A percentile compares a stretch with the other conserved stretches of the same genome.
Evolutionary conservation across 2,329 filamentous ascomycete genomes (phyloP).

Genomic region (Aspergillus brasiliensis): DNA sequence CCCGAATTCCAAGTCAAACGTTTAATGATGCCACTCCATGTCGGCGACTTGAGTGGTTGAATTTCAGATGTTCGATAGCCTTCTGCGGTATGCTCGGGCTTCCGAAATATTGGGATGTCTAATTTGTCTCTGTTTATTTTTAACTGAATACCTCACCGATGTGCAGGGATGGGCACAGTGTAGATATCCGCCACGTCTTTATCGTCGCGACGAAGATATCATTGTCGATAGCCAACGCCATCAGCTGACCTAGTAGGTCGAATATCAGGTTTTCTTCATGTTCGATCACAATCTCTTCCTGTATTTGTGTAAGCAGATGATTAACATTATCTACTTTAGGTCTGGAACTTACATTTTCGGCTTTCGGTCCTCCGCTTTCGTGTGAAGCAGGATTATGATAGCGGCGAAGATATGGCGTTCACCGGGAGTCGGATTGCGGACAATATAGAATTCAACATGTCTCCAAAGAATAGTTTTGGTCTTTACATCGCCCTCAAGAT

Average conservation of each 20-base stretch:
- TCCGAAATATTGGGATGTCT: conserved; percentile 19
- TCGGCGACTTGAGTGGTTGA: conserved; percentile 14
- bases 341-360: conserved; percentile 19
- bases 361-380: conserved; percentile 24
- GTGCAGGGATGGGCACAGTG: conserved; percentile 14
- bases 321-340: not conserved
- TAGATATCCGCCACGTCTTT: conserved; percentile 21
- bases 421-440: conserved; percentile 16
- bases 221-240: conserved; percentile 17
- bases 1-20: conserved; percentile 10
- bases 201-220: conserved; percentile 18
- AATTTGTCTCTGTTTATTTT: conserved; percentile 23
- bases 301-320: conserved; percentile 9
- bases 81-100: conserved; percentile 16
- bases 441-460: conserved; percentile 24
- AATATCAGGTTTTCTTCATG: conserved; percentile 22
- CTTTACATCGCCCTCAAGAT: conserved; percentile 20
- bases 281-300: conserved; percentile 23
- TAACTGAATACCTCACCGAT: conserved; percentile 16
- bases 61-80: conserved; percentile 17
- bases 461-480: conserved; percentile 22
- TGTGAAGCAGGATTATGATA: conserved; percentile 24
- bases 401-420: conserved; percentile 18
- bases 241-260: conserved; percentile 19
- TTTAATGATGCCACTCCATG: conserved; percentile 21